phyloP scores from a whole-genome alignment of 1,284 basidiomycete species.

The Sphagnurus paluster region DNA sequence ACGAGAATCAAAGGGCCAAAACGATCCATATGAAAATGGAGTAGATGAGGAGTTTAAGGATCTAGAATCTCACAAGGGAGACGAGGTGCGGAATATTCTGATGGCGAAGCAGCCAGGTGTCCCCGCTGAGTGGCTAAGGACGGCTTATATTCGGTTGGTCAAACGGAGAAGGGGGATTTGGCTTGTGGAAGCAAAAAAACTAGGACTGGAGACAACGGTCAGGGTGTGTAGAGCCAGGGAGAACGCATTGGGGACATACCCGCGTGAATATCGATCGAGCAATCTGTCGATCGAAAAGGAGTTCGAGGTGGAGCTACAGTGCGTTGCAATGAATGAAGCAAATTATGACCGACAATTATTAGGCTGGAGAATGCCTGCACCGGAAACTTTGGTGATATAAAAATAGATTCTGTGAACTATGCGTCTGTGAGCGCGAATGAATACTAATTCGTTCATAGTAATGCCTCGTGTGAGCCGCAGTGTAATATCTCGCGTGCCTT shows the following conservation, averaged over 20 bases:
- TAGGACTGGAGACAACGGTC: constrained; percentile 6
- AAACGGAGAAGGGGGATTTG: constrained; percentile 1
- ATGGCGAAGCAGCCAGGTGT: background rate
- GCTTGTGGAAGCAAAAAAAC: background rate
- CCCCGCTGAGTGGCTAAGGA: background rate
- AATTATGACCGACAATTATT: background rate
- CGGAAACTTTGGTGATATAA: too few species aligned
- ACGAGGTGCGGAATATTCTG: background rate
- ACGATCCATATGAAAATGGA: background rate
- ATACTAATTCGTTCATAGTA: too few species aligned
- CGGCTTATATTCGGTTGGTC: constrained; percentile 1
- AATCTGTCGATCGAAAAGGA: background rate
- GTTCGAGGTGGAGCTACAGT: constrained; percentile 2
- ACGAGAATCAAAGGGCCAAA: background rate
- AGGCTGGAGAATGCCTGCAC: too few species aligned
- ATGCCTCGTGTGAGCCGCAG: too few species aligned
- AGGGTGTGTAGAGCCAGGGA: constrained; percentile 4
- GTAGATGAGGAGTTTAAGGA: constrained; percentile 5
- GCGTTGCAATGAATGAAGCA: too few species aligned
- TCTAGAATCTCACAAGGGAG: too few species aligned
- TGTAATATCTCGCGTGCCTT: too few species aligned
- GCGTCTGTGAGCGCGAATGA: too few species aligned
- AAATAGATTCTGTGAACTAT: too few species aligned
- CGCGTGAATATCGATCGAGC: too few species aligned
- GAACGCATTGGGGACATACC: background rate